Evolutionary conservation across 140 eudicot genomes (phyloP).

Genomic region (Stevia rebaudiana): DNA sequence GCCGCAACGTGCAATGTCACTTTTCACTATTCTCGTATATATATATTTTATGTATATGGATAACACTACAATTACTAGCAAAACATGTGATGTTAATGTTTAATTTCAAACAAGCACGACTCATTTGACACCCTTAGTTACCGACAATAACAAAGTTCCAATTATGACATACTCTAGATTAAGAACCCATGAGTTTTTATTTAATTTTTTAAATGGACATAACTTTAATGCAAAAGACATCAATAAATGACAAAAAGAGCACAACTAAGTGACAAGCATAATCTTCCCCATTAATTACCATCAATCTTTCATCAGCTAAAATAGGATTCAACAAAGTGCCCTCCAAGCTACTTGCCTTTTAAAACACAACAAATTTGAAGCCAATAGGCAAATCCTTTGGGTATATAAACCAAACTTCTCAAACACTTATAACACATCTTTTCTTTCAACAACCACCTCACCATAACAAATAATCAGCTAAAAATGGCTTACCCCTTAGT

Average conservation of each 20-base stretch:
- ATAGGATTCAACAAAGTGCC: constrained; percentile 21
- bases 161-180: not conserved
- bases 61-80: no score
- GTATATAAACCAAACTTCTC: constrained; percentile 18
- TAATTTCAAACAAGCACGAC: no score
- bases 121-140: no score
- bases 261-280: not conserved
- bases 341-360: constrained; percentile 6
- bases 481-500: constrained; percentile 22
- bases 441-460: not conserved
- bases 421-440: constrained; percentile 2
- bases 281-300: not conserved
- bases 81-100: no score
- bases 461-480: not conserved
- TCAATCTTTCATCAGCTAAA: constrained; percentile 7
- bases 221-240: constrained; percentile 3
- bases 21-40: no score
- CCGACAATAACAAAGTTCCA: not conserved
- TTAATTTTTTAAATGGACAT: not conserved
- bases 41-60: no score
- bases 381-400: not conserved
- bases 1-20: no score
- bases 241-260: constrained; percentile 21
- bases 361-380: not conserved
- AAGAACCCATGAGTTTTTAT: not conserved